phyloP scores from a whole-genome alignment of 2,329 filamentous ascomycete species.

The Fusarium vanettenii region DNA sequence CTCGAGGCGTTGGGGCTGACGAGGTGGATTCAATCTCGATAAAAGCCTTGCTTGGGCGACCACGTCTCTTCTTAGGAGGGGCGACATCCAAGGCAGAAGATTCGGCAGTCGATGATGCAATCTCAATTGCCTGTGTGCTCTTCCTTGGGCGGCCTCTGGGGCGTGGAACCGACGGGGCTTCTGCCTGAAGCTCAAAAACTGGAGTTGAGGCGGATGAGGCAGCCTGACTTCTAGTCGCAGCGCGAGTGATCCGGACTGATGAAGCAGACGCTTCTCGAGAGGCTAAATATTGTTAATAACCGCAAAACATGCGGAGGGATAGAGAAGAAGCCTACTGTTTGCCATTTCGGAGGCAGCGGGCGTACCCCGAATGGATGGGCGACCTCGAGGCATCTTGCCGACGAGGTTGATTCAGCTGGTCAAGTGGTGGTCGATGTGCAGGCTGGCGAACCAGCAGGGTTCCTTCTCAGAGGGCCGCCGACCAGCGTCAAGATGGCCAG shows the following conservation, averaged over 20 bases:
- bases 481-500: neutral
- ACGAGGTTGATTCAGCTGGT: neutral
- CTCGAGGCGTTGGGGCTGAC: constrained; percentile 46
- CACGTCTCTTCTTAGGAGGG: constrained; percentile 22
- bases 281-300: constrained; percentile 19
- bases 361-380: constrained; percentile 38
- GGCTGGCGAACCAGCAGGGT: neutral
- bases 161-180: neutral
- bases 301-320: neutral
- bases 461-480: neutral
- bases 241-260: constrained; percentile 42
- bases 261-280: constrained; percentile 30
- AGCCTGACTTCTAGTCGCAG: constrained; percentile 30
- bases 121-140: constrained; percentile 11
- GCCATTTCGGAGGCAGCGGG: constrained; percentile 23
- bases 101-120: constrained; percentile 1
- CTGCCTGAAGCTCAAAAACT: neutral
- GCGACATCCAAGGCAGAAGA: constrained; percentile 2
- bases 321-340: constrained; percentile 27
- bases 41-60: constrained; percentile 31
- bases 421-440: neutral
- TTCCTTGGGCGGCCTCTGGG: constrained; percentile 43
- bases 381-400: constrained; percentile 46
- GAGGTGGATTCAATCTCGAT: constrained; percentile 47
- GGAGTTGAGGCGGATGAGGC: constrained; percentile 11